Percentiles rank a stretch among this genome's conserved stretches.
These are phyloP conservation scores for Crithidia fasciculata DNA, from an alignment of 208 protist genomes.

Conservation along the genomic window DNA sequence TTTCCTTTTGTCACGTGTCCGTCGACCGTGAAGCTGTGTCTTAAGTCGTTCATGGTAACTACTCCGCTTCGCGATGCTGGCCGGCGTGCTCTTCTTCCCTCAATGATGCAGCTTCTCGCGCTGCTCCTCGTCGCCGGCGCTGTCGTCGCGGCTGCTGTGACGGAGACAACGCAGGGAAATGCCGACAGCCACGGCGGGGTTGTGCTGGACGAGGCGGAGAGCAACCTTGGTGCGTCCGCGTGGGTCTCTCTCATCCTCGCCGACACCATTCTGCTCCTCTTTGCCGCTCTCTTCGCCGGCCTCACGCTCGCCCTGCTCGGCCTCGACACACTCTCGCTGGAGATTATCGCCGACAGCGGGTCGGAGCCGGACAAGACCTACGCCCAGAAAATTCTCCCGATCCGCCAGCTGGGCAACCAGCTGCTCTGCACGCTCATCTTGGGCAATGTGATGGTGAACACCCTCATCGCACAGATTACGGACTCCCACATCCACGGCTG, in stretches of 20 bases:
- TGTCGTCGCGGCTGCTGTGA: background rate
- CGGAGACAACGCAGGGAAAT: background rate
- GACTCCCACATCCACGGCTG: slow-evolving; percentile 88
- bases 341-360: slow-evolving; percentile 92
- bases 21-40: background rate
- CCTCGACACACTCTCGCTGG: slow-evolving; percentile 93
- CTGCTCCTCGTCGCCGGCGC: slow-evolving; percentile 8
- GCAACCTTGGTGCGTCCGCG: slow-evolving; percentile 32
- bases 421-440: slow-evolving; percentile 96
- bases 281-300: slow-evolving; percentile 95
- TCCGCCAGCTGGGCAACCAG: slow-evolving; percentile 96
- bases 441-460: slow-evolving; percentile 97
- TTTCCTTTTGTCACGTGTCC: slow-evolving; percentile 3
- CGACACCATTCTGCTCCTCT: slow-evolving; percentile 84
- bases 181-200: background rate
- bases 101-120: background rate
- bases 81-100: slow-evolving; percentile 12
- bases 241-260: slow-evolving; percentile 84
- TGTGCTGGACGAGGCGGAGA: slow-evolving; percentile 14
- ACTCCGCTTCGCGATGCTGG: background rate
- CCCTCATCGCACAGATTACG: slow-evolving; percentile 94
- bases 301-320: slow-evolving; percentile 96
- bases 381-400: slow-evolving; percentile 92
- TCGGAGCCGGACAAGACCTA: slow-evolving; percentile 91
- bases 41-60: slow-evolving; percentile 11